Evolutionary conservation across 495 filamentous ascomycete species (phyloP), one percentile per base, ranked within the genome.

Genomic region (Podospora comata): DNA sequence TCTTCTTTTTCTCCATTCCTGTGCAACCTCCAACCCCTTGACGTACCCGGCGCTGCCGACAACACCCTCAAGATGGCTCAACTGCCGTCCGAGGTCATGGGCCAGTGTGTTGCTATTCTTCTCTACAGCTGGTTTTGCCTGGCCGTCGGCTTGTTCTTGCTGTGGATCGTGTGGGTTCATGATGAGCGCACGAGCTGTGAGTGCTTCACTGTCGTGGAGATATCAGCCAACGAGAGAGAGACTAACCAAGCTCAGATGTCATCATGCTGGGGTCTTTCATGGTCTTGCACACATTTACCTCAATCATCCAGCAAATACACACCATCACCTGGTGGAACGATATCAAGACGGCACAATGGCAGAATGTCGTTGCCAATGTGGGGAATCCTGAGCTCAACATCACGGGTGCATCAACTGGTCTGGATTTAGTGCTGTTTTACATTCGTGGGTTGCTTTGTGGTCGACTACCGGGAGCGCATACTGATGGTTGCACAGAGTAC

Each of bases 101-200:
- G 73, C 67, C 67, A 65, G 63, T 80, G 77, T 67, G 73, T 72
- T 67, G 74, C 60, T 18, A 75, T 85, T 30, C 74, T 83, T 28
- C 5, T 78, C 5, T 85, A 79, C 68, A 83, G 82, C 30, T 70
- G 79, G 19, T 9, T 82, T 11, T 83, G 79, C 59, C 65, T 83
- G n/a, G 65, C 54, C 3, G 66, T 72, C 56, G 77, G 77, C 61
- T 56, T 65, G 26, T 67, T 84, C 28, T 68, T 84, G 60, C 65
- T 82, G 3, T 78, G 75, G 72, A 70, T 85, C 11, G 77, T 81
- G 0, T 81, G 77, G 73, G 76, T 68, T 26, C 82, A 81, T 67
- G 77, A 81, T 34, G 82, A 83, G 68, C 79, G 77, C 65, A 76
- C 72, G 63, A 83, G 81, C 59, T 85, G 82, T 85, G 76, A 68